Conservation (phyloP, 257 asterid genomes). For the Solanum pennellii region DNA sequence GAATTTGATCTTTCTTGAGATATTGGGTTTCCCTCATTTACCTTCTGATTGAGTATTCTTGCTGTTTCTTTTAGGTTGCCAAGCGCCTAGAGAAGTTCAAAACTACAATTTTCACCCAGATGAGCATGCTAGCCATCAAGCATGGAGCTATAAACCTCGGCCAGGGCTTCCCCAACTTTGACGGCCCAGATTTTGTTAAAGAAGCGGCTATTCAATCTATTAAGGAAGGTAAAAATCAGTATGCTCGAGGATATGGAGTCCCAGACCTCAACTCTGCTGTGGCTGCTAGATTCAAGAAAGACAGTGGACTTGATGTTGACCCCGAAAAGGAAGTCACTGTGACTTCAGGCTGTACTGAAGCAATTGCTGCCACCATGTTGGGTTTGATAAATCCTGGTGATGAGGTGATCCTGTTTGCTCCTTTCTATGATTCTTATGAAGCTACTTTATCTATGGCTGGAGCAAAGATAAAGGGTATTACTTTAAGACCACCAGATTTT, state of each 20-base stretch:
- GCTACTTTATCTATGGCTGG: slow-evolving; percentile 98
- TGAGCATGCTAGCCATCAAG: slow-evolving; percentile 89
- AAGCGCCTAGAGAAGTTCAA: slow-evolving; percentile 92
- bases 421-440: slow-evolving; percentile 89
- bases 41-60: not conserved
- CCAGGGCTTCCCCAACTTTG: slow-evolving; percentile 97
- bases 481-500: slow-evolving; percentile 72
- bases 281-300: slow-evolving; percentile 79
- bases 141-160: slow-evolving; percentile 94
- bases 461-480: slow-evolving; percentile 56
- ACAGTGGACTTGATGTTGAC: slow-evolving; percentile 55
- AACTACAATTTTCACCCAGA: slow-evolving; percentile 94
- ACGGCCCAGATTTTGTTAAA: slow-evolving; percentile 96
- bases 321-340: slow-evolving; percentile 87
- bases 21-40: not conserved
- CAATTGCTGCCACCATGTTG: slow-evolving; percentile 87
- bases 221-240: slow-evolving; percentile 71
- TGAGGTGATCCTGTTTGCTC: slow-evolving; percentile 87
- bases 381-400: slow-evolving; percentile 93
- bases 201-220: slow-evolving; percentile 93
- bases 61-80: slow-evolving; percentile 46
- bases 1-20: not conserved
- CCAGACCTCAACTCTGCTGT: slow-evolving; percentile 84
- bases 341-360: slow-evolving; percentile 98
- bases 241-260: slow-evolving; percentile 93